Percentiles rank a stretch among this genome's conserved stretches.
phyloP scores from a whole-genome alignment of 1,139 yeast species.

The Kazachstania sp. region DNA sequence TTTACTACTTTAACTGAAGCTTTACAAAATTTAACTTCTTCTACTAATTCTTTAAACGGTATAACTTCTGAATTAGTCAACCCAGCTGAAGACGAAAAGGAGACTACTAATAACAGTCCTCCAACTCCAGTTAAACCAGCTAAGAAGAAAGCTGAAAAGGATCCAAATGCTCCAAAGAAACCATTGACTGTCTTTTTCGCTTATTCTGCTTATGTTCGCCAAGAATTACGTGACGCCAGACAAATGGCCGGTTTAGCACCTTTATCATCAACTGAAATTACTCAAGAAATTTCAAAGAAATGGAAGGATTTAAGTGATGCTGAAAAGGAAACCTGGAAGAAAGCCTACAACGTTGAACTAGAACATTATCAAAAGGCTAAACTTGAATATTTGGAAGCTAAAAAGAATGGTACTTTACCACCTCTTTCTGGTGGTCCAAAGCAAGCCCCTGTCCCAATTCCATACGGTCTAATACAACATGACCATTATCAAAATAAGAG shows the following conservation, averaged over 20 bases:
- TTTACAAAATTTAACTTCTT: constrained; percentile 28
- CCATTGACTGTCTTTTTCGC: constrained; percentile 75
- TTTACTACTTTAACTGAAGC: constrained; percentile 31
- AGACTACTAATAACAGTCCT: constrained; percentile 16
- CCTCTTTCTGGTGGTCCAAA: constrained; percentile 24
- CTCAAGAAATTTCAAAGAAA: constrained; percentile 65
- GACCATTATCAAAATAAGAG: constrained; percentile 23
- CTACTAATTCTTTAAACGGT: constrained; percentile 26
- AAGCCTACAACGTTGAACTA: constrained; percentile 58
- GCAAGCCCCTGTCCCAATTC: constrained; percentile 35
- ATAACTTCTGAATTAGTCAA: constrained; percentile 27
- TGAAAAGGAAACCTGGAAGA: constrained; percentile 71
- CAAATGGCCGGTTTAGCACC: constrained; percentile 50
- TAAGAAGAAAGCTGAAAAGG: constrained; percentile 49
- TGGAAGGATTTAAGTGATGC: constrained; percentile 64
- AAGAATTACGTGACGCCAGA: constrained; percentile 57
- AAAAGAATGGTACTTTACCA: constrained; percentile 38
- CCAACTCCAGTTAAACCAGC: constrained; percentile 24
- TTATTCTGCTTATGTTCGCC: constrained; percentile 59
- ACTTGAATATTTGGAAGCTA: constrained; percentile 51
- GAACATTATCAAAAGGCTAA: constrained; percentile 54
- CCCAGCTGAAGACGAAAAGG: constrained; percentile 29
- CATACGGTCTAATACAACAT: constrained; percentile 24
- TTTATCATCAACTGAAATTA: constrained; percentile 64
- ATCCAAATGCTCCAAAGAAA: constrained; percentile 48